Percentiles rank a stretch among this genome's conserved stretches.
Evolutionary conservation across 345 rosid species (phyloP).

Genomic region (Eucalyptus fibrosa): DNA sequence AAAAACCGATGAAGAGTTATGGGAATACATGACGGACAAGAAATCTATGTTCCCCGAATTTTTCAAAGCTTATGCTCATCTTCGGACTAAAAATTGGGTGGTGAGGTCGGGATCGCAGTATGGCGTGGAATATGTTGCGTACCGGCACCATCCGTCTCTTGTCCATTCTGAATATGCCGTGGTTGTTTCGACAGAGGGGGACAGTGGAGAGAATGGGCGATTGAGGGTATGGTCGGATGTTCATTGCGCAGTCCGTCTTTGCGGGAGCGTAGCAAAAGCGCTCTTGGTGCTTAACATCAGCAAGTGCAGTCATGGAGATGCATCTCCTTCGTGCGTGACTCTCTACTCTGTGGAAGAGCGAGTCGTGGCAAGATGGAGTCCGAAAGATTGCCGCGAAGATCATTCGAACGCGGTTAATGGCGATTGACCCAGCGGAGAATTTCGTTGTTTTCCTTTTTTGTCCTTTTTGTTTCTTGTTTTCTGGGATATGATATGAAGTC

Average conservation of each 20-base stretch:
- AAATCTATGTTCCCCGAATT: slow-evolving; percentile 34
- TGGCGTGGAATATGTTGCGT: slow-evolving; percentile 74
- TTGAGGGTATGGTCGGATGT: slow-evolving; percentile 67
- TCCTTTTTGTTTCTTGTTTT: background rate
- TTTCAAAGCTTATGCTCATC: slow-evolving; percentile 70
- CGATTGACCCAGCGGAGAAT: background rate
- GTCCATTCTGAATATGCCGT: slow-evolving; percentile 85
- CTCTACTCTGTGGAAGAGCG: slow-evolving; percentile 40
- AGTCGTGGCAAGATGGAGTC: slow-evolving; percentile 54
- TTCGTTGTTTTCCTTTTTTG: accelerated
- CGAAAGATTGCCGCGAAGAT: slow-evolving; percentile 54
- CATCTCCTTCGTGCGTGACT: slow-evolving; percentile 24
- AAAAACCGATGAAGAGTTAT: slow-evolving; percentile 21
- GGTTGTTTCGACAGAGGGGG: slow-evolving; percentile 28
- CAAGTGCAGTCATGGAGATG: slow-evolving; percentile 15
- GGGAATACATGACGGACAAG: slow-evolving; percentile 40
- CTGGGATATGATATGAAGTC: background rate
- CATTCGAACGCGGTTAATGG: background rate
- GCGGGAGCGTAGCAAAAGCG: slow-evolving; percentile 78
- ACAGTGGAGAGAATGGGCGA: slow-evolving; percentile 14
- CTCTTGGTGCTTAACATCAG: slow-evolving; percentile 35
- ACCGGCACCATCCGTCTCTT: slow-evolving; percentile 71
- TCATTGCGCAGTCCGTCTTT: slow-evolving; percentile 46
- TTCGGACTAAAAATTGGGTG: slow-evolving; percentile 65
- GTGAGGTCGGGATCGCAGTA: slow-evolving; percentile 59